These are phyloP conservation scores for Pseudevernia furfuracea DNA, from an alignment of 495 filamentous ascomycete species.

Conservation along the genomic window DNA sequence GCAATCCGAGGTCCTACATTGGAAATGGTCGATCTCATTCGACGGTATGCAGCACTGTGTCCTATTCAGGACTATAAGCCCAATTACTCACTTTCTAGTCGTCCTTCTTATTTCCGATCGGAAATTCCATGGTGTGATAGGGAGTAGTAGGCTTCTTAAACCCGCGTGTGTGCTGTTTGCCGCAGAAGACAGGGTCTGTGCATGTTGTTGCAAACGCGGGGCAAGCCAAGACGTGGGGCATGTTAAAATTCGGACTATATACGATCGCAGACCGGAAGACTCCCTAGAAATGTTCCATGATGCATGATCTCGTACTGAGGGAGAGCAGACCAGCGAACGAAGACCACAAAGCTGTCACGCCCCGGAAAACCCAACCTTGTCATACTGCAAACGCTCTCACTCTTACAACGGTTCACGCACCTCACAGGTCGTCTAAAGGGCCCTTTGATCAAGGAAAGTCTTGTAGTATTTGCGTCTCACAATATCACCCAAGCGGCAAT, in stretches of 20 bases:
- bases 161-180: neutral
- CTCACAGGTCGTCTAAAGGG: neutral
- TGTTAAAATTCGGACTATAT: no score
- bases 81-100: neutral
- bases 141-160: neutral
- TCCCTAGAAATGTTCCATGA: neutral
- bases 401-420: neutral
- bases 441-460: neutral
- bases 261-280: neutral
- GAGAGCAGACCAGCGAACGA: neutral
- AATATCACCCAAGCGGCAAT: no score
- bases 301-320: neutral
- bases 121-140: neutral
- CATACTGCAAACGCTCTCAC: neutral
- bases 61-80: neutral
- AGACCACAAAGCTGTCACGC: neutral
- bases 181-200: neutral
- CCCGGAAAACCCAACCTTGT: neutral
- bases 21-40: neutral
- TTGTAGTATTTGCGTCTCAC: no score
- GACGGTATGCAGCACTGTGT: neutral
- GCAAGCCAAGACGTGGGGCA: neutral
- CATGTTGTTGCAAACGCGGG: neutral
- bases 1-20: neutral
- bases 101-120: neutral